Conservation (phyloP, 2,329 filamentous ascomycete species). For the Cercospora janseana region DNA sequence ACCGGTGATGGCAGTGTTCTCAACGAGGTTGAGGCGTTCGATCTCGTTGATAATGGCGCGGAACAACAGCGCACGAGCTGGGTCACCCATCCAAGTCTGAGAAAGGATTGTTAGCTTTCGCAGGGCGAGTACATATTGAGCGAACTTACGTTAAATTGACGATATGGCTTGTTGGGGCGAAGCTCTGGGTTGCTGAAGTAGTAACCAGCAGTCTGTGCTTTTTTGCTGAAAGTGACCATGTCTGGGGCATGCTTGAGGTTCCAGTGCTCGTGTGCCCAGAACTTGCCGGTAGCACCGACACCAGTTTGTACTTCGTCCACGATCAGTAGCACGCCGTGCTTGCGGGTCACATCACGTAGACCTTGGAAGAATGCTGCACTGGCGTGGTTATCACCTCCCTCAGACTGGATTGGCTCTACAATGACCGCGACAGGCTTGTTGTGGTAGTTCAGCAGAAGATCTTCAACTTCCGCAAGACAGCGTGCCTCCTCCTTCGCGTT, state of each 20-base stretch:
- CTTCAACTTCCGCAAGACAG: slow-evolving; percentile 78
- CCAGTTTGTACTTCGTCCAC: slow-evolving; percentile 94
- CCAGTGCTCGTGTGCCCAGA: slow-evolving; percentile 98
- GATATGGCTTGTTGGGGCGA: slow-evolving; percentile 87
- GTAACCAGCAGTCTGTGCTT: slow-evolving; percentile 90
- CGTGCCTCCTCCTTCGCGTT: slow-evolving; percentile 79
- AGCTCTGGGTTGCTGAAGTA: slow-evolving; percentile 80
- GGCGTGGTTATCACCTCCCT: slow-evolving; percentile 93
- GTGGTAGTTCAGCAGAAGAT: slow-evolving; percentile 75
- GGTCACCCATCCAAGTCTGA: slow-evolving; percentile 80
- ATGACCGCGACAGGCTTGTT: slow-evolving; percentile 77
- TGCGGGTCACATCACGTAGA: slow-evolving; percentile 74
- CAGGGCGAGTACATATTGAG: background rate
- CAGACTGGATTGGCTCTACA: slow-evolving; percentile 88
- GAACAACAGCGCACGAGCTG: slow-evolving; percentile 80
- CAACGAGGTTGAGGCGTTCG: slow-evolving; percentile 70
- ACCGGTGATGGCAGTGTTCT: slow-evolving; percentile 73
- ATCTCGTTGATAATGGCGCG: slow-evolving; percentile 82
- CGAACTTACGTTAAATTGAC: slow-evolving; percentile 72
- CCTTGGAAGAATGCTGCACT: slow-evolving; percentile 82
- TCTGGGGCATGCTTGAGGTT: slow-evolving; percentile 74
- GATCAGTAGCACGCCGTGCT: slow-evolving; percentile 77
- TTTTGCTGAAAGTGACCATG: slow-evolving; percentile 94
- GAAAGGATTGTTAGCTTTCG: slow-evolving; percentile 9
- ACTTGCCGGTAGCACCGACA: slow-evolving; percentile 86